A percentile compares a stretch with the other conserved stretches of the same genome.
Conservation (phyloP, 768 basidiomycete species). For the Podaxis rugospora region DNA sequence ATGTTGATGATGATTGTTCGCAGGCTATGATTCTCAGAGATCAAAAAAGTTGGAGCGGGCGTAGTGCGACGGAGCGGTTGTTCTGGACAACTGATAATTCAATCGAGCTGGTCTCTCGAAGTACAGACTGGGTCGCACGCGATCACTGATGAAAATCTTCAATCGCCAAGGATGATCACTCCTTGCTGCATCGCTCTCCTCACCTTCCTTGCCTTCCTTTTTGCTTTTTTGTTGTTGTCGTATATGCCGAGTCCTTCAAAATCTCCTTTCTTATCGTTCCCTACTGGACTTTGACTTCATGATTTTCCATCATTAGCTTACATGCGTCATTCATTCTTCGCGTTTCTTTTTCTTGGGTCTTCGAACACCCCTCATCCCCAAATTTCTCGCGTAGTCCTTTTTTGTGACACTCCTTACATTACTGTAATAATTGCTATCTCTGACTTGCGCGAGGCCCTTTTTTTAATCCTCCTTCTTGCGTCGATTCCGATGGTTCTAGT, state of each 20-base stretch:
- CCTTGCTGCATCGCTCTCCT: neutral
- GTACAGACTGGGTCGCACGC: constrained; percentile 81
- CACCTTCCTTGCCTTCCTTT: neutral
- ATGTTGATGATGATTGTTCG: constrained; percentile 8
- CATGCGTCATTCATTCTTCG: neutral
- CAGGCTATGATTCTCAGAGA: constrained; percentile 95
- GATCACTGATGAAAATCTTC: constrained; percentile 33
- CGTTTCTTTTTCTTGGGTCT: constrained; percentile 2
- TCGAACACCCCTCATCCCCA: neutral
- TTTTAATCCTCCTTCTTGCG: constrained; percentile 6
- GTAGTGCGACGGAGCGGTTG: constrained; percentile 85
- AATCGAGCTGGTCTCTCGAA: constrained; percentile 79
- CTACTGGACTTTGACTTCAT: constrained; percentile 2
- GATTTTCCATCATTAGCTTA: neutral
- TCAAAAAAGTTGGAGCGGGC: constrained; percentile 92
- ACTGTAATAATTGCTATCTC: constrained; percentile 13
- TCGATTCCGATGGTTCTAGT: constrained; percentile 6
- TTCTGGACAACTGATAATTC: constrained; percentile 94
- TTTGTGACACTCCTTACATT: constrained; percentile 14
- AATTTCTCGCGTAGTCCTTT: constrained; percentile 1
- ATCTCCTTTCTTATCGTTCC: constrained; percentile 6
- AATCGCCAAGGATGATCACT: too few species aligned
- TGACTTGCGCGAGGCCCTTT: constrained; percentile 5
- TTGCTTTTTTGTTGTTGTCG: constrained; percentile 6
- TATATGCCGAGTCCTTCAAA: constrained; percentile 7